Conservation (phyloP, 2,329 filamentous ascomycete genomes). For the Botrytis byssoidea region DNA sequence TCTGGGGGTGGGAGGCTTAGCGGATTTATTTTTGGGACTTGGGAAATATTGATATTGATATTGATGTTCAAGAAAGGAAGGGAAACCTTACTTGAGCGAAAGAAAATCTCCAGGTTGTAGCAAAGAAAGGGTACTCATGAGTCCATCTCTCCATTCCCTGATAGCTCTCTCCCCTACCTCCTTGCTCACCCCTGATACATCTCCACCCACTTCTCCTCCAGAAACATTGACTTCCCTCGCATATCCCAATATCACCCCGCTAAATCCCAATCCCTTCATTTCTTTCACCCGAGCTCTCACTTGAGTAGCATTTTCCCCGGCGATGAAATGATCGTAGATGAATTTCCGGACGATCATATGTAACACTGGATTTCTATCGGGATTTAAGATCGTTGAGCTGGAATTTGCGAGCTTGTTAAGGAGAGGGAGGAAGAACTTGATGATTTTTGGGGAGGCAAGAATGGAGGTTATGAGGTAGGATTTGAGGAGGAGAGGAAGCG, state of each 20-base stretch:
- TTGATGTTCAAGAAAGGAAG: background rate
- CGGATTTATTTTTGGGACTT: background rate
- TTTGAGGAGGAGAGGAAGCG: slow-evolving; percentile 17
- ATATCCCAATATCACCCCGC: slow-evolving; percentile 79
- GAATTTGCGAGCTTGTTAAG: slow-evolving; percentile 19
- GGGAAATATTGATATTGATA: background rate
- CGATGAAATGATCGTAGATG: slow-evolving; percentile 87
- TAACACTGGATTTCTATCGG: slow-evolving; percentile 71
- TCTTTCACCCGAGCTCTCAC: slow-evolving; percentile 61
- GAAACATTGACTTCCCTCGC: slow-evolving; percentile 62
- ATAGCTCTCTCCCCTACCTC: slow-evolving; percentile 20
- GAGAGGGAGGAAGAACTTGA: slow-evolving; percentile 20
- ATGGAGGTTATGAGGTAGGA: slow-evolving; percentile 21
- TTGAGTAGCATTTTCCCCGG: slow-evolving; percentile 68
- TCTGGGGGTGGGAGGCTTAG: slow-evolving; percentile 33
- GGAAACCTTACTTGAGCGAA: slow-evolving; percentile 47
- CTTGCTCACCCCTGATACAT: background rate
- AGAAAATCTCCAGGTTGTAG: slow-evolving; percentile 51
- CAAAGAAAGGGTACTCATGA: slow-evolving; percentile 53
- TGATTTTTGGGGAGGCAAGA: slow-evolving; percentile 20
- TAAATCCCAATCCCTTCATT: slow-evolving; percentile 72
- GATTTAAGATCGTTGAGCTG: slow-evolving; percentile 35
- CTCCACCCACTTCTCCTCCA: background rate
- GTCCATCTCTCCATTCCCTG: slow-evolving; percentile 49
- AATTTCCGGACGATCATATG: slow-evolving; percentile 69